Percentiles rank a stretch among this genome's conserved stretches.
These are phyloP conservation scores for Primulina eburnea DNA, from an alignment of 257 asterid genomes.

Conservation along the genomic window DNA sequence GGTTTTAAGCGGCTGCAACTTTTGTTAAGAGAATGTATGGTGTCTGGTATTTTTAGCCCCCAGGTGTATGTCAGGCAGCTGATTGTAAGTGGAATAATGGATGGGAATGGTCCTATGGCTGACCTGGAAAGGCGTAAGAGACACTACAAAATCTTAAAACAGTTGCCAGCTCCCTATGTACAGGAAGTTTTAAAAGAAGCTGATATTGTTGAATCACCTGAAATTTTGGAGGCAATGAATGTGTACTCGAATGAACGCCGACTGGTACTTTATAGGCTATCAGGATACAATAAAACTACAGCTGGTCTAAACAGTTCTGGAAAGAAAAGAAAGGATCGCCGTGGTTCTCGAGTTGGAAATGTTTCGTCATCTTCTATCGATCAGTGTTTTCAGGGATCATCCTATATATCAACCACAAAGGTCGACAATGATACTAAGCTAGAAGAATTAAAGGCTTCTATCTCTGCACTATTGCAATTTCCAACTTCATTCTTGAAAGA, in stretches of 20 bases:
- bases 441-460: conserved; percentile 70
- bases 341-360: conserved; percentile 36
- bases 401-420: conserved; percentile 31
- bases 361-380: conserved; percentile 52
- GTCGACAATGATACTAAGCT: conserved; percentile 44
- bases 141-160: conserved; percentile 85
- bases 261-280: conserved; percentile 61
- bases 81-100: conserved; percentile 86
- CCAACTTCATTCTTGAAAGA: conserved; percentile 46
- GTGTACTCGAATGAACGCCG: conserved; percentile 82
- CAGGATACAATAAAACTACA: conserved; percentile 41
- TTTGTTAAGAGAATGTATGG: conserved; percentile 67
- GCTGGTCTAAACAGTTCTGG: conserved; percentile 30
- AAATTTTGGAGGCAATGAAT: conserved; percentile 54
- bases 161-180: conserved; percentile 68
- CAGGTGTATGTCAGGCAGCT: conserved; percentile 91
- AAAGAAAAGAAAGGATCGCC: conserved; percentile 44
- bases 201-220: conserved; percentile 44
- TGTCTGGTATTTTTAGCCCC: conserved; percentile 80
- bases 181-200: conserved; percentile 70
- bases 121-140: conserved; percentile 67
- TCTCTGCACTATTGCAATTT: conserved; percentile 58
- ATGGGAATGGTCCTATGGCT: conserved; percentile 53
- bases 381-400: conserved; percentile 45
- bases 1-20: conserved; percentile 81